Evolutionary conservation across 805 yeast genomes (phyloP), one percentile per base, ranked within the genome.

Genomic region (Ogataea saltuana): DNA sequence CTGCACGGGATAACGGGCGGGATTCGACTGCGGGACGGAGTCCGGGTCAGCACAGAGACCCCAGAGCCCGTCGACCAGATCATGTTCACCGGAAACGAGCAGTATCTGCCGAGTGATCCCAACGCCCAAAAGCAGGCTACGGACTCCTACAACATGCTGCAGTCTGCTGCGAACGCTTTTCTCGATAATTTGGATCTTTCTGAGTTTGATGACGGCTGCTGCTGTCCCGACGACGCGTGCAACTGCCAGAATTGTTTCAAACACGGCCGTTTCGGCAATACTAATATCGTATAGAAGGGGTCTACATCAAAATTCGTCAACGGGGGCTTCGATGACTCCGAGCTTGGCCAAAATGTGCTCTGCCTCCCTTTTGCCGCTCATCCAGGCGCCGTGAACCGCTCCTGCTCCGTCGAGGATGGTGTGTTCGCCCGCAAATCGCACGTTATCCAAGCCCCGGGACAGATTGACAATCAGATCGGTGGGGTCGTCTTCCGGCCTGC

Each of bases 361-460:
- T 1, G 65, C 61, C 44, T 63, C 67, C n/a, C 66, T 48, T 18
- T 41, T 46, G 2, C 68, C 97, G 55, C 91, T 83, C 48, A 70
- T 68, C 79, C 87, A 88, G 0, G 96, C 96, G 0, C 96, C 97
- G 59, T 89, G 95, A 4, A 85, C 93, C 53, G 96, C 89, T 0
- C 97, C 97, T 12, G 88, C 85, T 6, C 95, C 96, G 51, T 88
- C 96, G 52, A 78, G 65, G 17, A 81, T 78, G 0, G 96, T 85
- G 60, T 89, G 96, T 58, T 89, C 97, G 6, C 97, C 97, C 0
- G 96, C 96, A 69, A 89, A 89, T 32, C 96, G 69, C 2, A 89
- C 65, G 7, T 71, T 69, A 10, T 73, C 80, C 16, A 74, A 67
- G 0, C 88, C 86, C 18, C 76, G 75, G 15, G 76, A 70, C 44